Conservation (phyloP, 1,284 basidiomycete genomes). For the Tetrapyrgos nigripes region DNA sequence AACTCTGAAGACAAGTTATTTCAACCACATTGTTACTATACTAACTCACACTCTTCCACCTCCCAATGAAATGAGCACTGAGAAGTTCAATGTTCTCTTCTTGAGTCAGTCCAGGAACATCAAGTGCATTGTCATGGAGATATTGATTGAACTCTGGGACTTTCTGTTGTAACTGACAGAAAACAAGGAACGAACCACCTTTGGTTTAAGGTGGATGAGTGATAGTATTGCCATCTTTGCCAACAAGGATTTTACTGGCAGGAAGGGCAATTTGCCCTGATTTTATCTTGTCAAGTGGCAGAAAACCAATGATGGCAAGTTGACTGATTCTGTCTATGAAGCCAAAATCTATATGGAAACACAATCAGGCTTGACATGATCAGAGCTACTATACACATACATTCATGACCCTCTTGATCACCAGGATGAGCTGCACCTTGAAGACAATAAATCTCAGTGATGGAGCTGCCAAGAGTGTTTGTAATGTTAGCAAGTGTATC, state of each 20-base stretch:
- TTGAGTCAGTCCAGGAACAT: slow-evolving; percentile 17
- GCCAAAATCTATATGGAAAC: slow-evolving; percentile 20
- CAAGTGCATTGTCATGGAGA: slow-evolving; percentile 28
- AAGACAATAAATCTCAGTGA: slow-evolving; percentile 35
- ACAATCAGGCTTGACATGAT: slow-evolving; percentile 31
- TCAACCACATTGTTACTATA: no score
- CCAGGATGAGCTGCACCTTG: slow-evolving; percentile 39
- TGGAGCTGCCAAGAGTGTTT: slow-evolving; percentile 25
- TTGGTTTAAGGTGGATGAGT: slow-evolving; percentile 32
- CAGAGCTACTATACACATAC: slow-evolving; percentile 36
- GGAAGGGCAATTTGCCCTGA: slow-evolving; percentile 36
- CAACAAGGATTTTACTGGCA: slow-evolving; percentile 38
- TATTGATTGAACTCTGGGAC: slow-evolving; percentile 37
- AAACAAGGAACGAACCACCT: slow-evolving; percentile 37
- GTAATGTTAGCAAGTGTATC: slow-evolving; percentile 16
- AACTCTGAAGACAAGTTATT: no score
- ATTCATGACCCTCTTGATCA: slow-evolving; percentile 41
- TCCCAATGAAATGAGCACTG: slow-evolving; percentile 36
- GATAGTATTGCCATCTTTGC: slow-evolving; percentile 33
- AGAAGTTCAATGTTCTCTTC: slow-evolving; percentile 29
- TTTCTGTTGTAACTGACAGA: slow-evolving; percentile 35
- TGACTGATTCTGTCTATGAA: no score
- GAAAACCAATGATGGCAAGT: slow-evolving; percentile 42
- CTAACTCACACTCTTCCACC: slow-evolving; percentile 38
- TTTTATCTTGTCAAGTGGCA: slow-evolving; percentile 29